Evolutionary conservation across 2,329 filamentous ascomycete genomes (phyloP).

Genomic region (Talaromyces sp.): DNA sequence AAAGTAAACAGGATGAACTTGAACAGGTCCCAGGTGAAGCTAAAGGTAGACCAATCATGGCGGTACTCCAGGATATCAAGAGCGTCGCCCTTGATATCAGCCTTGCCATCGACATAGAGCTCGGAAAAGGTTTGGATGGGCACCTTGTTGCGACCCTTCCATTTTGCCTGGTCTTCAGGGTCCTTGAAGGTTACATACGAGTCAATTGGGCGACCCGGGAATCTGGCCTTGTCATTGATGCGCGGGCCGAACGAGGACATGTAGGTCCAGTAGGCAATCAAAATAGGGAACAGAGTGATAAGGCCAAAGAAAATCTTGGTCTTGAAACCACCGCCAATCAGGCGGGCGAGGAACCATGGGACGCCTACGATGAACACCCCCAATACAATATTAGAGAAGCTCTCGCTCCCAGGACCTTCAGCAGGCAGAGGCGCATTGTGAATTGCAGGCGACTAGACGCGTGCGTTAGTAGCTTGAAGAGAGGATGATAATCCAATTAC

Average conservation of each 20-base stretch:
- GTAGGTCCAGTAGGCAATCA: slow-evolving; percentile 76
- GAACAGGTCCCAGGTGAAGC: slow-evolving; percentile 79
- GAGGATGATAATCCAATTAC: not conserved
- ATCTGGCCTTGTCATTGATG: slow-evolving; percentile 84
- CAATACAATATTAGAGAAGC: slow-evolving; percentile 79
- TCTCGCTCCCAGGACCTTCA: slow-evolving; percentile 75
- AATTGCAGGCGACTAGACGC: slow-evolving; percentile 70
- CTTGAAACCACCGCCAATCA: slow-evolving; percentile 77
- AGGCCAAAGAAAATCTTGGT: slow-evolving; percentile 82
- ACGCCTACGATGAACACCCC: slow-evolving; percentile 64
- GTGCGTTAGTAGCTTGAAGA: not conserved
- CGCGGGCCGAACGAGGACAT: slow-evolving; percentile 77
- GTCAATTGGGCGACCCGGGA: slow-evolving; percentile 81
- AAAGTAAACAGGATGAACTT: slow-evolving; percentile 83
- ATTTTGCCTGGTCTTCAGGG: slow-evolving; percentile 41
- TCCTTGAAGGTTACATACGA: slow-evolving; percentile 62
- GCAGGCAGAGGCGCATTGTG: slow-evolving; percentile 91
- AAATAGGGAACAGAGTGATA: slow-evolving; percentile 71
- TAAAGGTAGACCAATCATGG: slow-evolving; percentile 94
- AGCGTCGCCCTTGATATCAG: slow-evolving; percentile 90
- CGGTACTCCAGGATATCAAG: slow-evolving; percentile 87
- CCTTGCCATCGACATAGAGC: slow-evolving; percentile 93
- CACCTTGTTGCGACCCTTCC: slow-evolving; percentile 46
- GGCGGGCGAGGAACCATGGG: slow-evolving; percentile 76
- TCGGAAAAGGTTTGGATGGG: slow-evolving; percentile 80